phyloP scores from a whole-genome alignment of 768 basidiomycete species.

The Pholiota conissans region DNA sequence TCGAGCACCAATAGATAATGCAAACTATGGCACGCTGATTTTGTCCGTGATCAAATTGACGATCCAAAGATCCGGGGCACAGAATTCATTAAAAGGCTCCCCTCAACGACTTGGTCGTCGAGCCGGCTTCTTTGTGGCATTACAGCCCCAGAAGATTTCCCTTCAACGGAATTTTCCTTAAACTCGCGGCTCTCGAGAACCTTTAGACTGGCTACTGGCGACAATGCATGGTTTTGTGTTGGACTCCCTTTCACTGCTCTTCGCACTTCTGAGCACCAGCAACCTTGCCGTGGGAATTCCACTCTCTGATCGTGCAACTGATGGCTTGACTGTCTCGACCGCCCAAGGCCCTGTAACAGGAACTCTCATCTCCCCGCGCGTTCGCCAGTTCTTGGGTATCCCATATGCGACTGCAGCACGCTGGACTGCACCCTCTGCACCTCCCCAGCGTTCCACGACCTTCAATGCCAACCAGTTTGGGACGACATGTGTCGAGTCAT shows the following conservation, averaged over 20 bases:
- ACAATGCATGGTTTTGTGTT: background rate
- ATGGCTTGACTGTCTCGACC: constrained; percentile 27
- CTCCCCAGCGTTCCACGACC: constrained; percentile 17
- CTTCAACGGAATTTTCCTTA: too few species aligned
- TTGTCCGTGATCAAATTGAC: background rate
- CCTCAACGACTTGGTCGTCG: too few species aligned
- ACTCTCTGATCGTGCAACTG: background rate
- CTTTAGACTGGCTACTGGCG: background rate
- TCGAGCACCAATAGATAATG: background rate
- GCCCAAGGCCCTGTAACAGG: constrained; percentile 33
- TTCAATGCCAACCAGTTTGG: constrained; percentile 29
- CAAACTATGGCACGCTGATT: background rate
- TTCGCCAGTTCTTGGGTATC: constrained; percentile 36
- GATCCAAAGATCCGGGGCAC: background rate
- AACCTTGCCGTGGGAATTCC: background rate
- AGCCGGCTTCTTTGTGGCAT: too few species aligned
- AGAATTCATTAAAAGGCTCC: too few species aligned
- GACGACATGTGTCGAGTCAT: constrained; percentile 28
- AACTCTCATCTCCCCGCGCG: constrained; percentile 21
- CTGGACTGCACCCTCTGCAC: constrained; percentile 30
- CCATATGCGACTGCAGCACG: constrained; percentile 33
- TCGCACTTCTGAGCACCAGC: background rate
- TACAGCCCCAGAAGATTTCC: too few species aligned
- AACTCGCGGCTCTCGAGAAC: background rate
- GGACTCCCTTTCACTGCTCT: background rate